Evolutionary conservation across 108 stramenopile genomes (phyloP).

Genomic region (Mediolabrus comicus): DNA sequence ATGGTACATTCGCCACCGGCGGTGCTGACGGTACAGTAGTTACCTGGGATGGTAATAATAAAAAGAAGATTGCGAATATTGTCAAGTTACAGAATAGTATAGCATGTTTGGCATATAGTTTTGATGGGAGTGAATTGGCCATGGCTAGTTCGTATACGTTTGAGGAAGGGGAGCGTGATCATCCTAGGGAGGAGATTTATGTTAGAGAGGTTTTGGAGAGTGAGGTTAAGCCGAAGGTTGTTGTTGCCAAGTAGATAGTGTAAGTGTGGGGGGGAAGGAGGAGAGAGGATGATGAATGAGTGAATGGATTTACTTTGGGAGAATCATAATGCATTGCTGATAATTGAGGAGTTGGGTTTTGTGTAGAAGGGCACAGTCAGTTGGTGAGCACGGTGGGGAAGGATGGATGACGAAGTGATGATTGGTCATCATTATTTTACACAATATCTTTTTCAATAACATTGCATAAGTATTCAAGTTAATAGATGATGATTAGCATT

Average conservation of each 20-base stretch:
- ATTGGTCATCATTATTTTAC: too few species aligned
- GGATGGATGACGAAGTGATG: not conserved
- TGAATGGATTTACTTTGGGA: not conserved
- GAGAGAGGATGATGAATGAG: too few species aligned
- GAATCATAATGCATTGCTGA: not conserved
- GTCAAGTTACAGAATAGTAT: slow-evolving; percentile 85
- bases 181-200: slow-evolving; percentile 88
- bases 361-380: not conserved
- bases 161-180: slow-evolving; percentile 96
- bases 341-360: not conserved
- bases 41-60: slow-evolving; percentile 93
- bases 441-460: too few species aligned
- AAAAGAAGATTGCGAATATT: slow-evolving; percentile 69
- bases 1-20: slow-evolving; percentile 90
- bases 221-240: slow-evolving; percentile 49
- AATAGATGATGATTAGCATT: not conserved
- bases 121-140: slow-evolving; percentile 82
- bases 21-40: slow-evolving; percentile 92
- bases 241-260: slow-evolving; percentile 4
- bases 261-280: not conserved
- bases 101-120: slow-evolving; percentile 84
- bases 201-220: slow-evolving; percentile 70
- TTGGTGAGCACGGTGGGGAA: not conserved
- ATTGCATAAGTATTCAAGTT: not conserved
- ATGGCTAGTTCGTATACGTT: slow-evolving; percentile 94